Evolutionary conservation across 345 rosid genomes (phyloP), one percentile per base, ranked within the genome.

Genomic region (Microthlaspi erraticum): DNA sequence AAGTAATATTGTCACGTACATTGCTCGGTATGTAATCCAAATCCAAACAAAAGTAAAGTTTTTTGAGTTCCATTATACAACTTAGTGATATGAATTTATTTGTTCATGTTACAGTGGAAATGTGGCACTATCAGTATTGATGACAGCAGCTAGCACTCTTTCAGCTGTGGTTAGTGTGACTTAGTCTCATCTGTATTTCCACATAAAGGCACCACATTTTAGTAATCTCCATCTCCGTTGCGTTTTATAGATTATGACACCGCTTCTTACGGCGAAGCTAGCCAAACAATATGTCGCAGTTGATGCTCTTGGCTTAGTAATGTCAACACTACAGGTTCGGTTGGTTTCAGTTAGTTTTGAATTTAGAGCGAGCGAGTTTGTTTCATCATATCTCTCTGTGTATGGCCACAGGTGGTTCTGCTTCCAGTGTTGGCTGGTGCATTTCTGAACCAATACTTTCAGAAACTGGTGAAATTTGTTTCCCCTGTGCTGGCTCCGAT

Each of bases 71-170:
- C 62, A 43, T 10, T 29, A 20, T 57, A 11, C 31, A 50, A 32
- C 41, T 73, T 13, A 67, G 60, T 51, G 57, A 80, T 75, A 41
- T 70, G 73, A 67, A 62, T 61, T 23, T 66, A 41, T 36, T 45
- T 61, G 17, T 33, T 43, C 14, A 39, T 80, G 55, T 76, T 71
- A 61, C 84, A 90, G 97, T 52, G 97, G 96, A 55, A 93, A 93
- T 82, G 93, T 93, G 13, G 97, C 96, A 19, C 84, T 90, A 46
- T 93, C 97, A 14, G 92, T 93, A 63, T 71, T 93, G 82, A 90
- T 90, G 97, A 93, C 98, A 20, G 96, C 96, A 26, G 76, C 92
- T 39, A 90, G 97, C 85, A 93, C 98, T 60, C 42, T 93, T 42
- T 68, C 91, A 70, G 92, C 97, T 71, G 98, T 85, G 94, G 97